phyloP scores from a whole-genome alignment of 169 alveolate species.

The Plasmodium falciparum region DNA sequence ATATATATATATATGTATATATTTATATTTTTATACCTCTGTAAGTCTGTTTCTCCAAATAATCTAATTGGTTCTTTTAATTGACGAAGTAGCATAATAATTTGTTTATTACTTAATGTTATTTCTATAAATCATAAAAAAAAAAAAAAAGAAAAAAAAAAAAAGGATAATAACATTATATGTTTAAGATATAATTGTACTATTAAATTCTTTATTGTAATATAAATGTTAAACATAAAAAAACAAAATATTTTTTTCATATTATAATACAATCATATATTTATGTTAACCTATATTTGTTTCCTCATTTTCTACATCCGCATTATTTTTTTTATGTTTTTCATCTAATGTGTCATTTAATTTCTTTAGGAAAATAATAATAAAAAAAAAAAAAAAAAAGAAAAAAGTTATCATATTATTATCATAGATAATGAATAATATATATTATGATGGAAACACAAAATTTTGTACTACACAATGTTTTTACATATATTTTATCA shows the following conservation, averaged over 20 bases:
- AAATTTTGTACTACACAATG: neutral
- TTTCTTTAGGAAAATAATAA: constrained; percentile 33
- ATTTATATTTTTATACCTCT: constrained; percentile 76
- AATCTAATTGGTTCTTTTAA: constrained; percentile 86
- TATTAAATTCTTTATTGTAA: neutral
- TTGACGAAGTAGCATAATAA: constrained; percentile 82
- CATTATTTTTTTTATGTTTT: constrained; percentile 36
- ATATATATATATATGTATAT: constrained; percentile 8
- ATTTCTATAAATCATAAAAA: constrained; percentile 22
- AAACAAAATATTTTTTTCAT: neutral
- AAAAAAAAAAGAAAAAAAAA: neutral
- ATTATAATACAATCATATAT: neutral
- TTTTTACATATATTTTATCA: neutral
- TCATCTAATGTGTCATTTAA: constrained; percentile 54
- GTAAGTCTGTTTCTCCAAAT: constrained; percentile 89
- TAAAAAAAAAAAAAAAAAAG: neutral
- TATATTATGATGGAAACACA: neutral
- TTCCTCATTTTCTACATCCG: constrained; percentile 44
- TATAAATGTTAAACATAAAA: neutral
- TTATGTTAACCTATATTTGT: constrained; percentile 43
- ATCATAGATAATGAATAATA: neutral
- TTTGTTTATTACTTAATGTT: constrained; percentile 75
- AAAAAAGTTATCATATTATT: neutral
- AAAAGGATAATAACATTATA: neutral
- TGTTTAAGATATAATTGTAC: neutral